phyloP scores from a whole-genome alignment of 805 yeast species.

The Barnettozyma pratensis region DNA sequence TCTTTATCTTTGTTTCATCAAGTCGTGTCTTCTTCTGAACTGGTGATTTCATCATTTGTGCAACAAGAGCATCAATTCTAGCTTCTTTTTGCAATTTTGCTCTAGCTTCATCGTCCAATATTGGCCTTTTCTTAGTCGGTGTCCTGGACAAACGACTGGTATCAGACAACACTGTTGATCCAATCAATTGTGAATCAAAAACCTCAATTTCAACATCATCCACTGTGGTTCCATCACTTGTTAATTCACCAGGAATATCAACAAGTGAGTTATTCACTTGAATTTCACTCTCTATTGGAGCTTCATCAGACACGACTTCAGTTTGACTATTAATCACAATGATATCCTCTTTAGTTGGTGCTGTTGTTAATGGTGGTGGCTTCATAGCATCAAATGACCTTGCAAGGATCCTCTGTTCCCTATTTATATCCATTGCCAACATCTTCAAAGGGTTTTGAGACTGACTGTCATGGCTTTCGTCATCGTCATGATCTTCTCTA shows the following conservation, averaged over 20 bases:
- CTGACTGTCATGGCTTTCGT: slow-evolving; percentile 7
- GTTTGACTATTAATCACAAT: background rate
- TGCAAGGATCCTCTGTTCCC: background rate
- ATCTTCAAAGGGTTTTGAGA: background rate
- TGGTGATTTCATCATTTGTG: background rate
- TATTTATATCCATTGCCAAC: background rate
- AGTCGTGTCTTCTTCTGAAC: background rate
- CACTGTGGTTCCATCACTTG: background rate
- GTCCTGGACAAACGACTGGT: background rate
- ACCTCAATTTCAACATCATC: background rate
- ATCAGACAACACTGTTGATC: background rate
- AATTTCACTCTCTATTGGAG: slow-evolving; percentile 11
- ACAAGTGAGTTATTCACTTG: background rate
- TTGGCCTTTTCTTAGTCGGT: background rate
- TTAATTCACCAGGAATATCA: background rate
- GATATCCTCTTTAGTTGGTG: background rate
- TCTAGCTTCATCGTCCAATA: background rate
- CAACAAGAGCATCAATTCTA: too few relatives aligned
- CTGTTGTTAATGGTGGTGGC: background rate
- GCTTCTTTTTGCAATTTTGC: background rate
- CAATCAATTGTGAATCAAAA: background rate
- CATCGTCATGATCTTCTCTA: slow-evolving; percentile 32
- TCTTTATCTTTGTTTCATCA: background rate
- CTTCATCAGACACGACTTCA: background rate
- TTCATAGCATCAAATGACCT: background rate